Evolutionary conservation across 129 eudicot genomes (phyloP).

Genomic region (Helichrysum umbraculigerum): DNA sequence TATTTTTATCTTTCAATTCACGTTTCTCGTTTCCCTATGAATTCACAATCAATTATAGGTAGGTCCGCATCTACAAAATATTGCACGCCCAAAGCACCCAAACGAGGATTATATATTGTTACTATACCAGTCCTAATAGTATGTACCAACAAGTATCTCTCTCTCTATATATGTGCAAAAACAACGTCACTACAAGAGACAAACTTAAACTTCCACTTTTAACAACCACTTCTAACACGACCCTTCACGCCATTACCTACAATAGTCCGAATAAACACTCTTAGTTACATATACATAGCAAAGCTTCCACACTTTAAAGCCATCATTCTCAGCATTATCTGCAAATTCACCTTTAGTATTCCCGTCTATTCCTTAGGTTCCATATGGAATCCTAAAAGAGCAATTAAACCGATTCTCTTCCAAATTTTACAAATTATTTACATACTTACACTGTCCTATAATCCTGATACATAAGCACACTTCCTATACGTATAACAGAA

Average conservation of each 20-base stretch:
- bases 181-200: background rate
- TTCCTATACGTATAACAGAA: too few species aligned
- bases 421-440: background rate
- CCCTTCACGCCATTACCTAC: background rate
- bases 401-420: background rate
- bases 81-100: background rate
- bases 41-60: background rate
- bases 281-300: background rate
- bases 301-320: background rate
- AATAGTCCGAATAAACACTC: background rate
- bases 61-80: background rate
- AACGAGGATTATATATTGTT: background rate
- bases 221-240: background rate
- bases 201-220: background rate
- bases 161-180: background rate
- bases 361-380: too few species aligned
- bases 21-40: background rate
- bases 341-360: background rate
- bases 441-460: too few species aligned
- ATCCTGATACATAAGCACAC: too few species aligned
- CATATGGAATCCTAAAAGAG: too few species aligned
- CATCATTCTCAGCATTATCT: background rate
- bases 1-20: background rate
- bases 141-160: background rate
- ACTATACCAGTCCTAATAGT: background rate